Base-by-base conservation (phyloP, 306 rosid genomes). In the Vicia villosa region DNA sequence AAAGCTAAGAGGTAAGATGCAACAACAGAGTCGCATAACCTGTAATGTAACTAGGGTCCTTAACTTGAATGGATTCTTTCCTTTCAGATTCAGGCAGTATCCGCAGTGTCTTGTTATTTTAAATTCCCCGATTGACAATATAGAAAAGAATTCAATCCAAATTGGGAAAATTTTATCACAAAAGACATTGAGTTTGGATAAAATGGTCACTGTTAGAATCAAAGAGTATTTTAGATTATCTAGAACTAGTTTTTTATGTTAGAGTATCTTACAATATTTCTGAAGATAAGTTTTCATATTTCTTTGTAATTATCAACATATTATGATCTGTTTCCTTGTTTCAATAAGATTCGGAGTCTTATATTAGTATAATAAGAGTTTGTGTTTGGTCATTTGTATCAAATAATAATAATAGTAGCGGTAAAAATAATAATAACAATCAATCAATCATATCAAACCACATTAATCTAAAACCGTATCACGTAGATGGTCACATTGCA, bases 401-500 rank as follows among this genome's bases (percentile, higher is more conserved):
- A 21, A 61, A 62, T 62, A 40, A 38, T 38, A 19, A 62, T 14
- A 49, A 19, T 19, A 19, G 6, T 47, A 16, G 10, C 2, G 10
- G 10, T 40, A 10, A 40, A 10, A 40, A 40, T 40, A 32, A 36
- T 38, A 38, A 38, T 38, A 38, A 10, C 5, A 40, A 40, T 24
- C 38, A 21, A 54, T 15, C 46, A 19, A 62, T 37, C 50, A 20
- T 37, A 61, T 61, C 17, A 38, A 37, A 37, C 49, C 15, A 40
- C 16, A 62, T 62, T 62, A 16, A 19, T 61, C 67, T 61, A 61
- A 61, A 37, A 36, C 16, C 46, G 32, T 37, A 10, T 37, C 16
- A 37, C 47, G 17, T 61, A 49, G 54, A 68, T 16, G 26, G 56
- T 45, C 73, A 82, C 69, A 73, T 37, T 46, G 78, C 15, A 34